A percentile compares a stretch with the other conserved stretches of the same genome.
These are phyloP conservation scores for Platanus orientalis DNA, from an alignment of 164 flowering plant genomes.

Conservation along the genomic window DNA sequence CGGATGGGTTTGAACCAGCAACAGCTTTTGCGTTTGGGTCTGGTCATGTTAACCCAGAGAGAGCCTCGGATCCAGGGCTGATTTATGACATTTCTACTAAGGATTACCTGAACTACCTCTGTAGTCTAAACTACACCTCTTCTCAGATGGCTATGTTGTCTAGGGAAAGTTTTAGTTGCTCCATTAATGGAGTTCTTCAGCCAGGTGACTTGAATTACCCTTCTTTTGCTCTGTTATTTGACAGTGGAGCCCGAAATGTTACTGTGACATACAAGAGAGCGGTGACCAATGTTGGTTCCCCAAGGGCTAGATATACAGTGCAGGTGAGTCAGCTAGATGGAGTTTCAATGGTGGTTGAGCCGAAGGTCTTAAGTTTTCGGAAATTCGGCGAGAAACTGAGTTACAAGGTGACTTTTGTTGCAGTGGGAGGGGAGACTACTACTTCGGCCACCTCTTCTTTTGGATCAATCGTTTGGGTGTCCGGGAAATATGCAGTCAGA, in stretches of 20 bases:
- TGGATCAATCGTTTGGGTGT: conserved; percentile 51
- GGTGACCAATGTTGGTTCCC: conserved; percentile 57
- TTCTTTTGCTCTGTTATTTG: conserved; percentile 51
- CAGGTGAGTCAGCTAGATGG: conserved; percentile 34
- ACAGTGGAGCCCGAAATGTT: conserved; percentile 6
- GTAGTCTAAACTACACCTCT: conserved; percentile 49
- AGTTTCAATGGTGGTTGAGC: conserved; percentile 38
- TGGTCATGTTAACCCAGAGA: conserved; percentile 64
- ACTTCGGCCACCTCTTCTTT: conserved; percentile 24
- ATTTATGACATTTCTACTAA: conserved; percentile 44
- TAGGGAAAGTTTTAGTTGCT: conserved; percentile 33
- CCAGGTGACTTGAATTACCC: conserved; percentile 67
- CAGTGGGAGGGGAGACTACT: conserved; percentile 2
- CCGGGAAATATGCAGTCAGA: conserved; percentile 36
- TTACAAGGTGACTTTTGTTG: conserved; percentile 46
- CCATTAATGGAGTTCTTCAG: conserved; percentile 10
- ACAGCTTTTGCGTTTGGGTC: conserved; percentile 64
- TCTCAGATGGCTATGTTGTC: conserved; percentile 38
- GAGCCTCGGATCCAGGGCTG: conserved; percentile 62
- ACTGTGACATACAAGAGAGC: conserved; percentile 38
- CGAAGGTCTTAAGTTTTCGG: conserved; percentile 29
- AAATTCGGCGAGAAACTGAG: conserved; percentile 35
- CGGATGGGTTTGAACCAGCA: conserved; percentile 22
- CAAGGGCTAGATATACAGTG: conserved; percentile 28
- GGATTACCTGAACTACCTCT: conserved; percentile 52